Evolutionary conservation across 1,284 basidiomycete genomes (phyloP).

Genomic region (Anthracocystis panici-leucophaei): DNA sequence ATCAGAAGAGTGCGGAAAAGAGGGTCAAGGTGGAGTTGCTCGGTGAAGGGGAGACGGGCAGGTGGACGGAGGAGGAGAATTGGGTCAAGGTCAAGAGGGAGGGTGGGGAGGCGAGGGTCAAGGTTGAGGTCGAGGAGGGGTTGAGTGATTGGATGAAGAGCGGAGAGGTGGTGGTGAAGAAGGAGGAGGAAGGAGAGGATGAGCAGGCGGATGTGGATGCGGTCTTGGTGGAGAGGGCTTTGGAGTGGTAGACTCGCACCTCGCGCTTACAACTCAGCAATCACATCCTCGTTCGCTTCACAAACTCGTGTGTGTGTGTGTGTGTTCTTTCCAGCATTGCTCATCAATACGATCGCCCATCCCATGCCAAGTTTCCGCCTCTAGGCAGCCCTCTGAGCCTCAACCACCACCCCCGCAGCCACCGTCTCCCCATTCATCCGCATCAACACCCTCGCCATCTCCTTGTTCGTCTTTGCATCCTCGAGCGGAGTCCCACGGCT

Average conservation of each 20-base stretch:
- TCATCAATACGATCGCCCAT: neutral
- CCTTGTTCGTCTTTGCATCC: slow-evolving; percentile 88
- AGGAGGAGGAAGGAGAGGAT: slow-evolving; percentile 32
- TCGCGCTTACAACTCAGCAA: neutral
- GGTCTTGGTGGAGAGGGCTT: slow-evolving; percentile 16
- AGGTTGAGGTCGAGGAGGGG: slow-evolving; percentile 38
- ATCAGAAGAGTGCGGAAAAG: slow-evolving; percentile 49
- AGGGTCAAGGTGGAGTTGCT: slow-evolving; percentile 45
- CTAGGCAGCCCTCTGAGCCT: slow-evolving; percentile 27
- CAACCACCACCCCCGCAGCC: slow-evolving; percentile 78
- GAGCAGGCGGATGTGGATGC: slow-evolving; percentile 12
- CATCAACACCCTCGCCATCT: slow-evolving; percentile 92
- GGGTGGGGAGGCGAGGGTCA: slow-evolving; percentile 13
- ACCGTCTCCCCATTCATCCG: slow-evolving; percentile 92
- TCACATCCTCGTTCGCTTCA: too few relatives aligned
- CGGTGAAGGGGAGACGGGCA: slow-evolving; percentile 18
- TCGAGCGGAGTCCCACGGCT: slow-evolving; percentile 72
- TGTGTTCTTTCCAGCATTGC: slow-evolving; percentile 2
- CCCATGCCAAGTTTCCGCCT: neutral
- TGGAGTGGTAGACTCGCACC: slow-evolving; percentile 34
- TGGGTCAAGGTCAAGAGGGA: slow-evolving; percentile 24
- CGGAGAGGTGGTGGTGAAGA: slow-evolving; percentile 1
- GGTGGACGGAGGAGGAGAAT: slow-evolving; percentile 8
- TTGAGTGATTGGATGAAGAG: slow-evolving; percentile 9
- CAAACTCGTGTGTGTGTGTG: neutral